Evolutionary conservation across 495 filamentous ascomycete species (phyloP).

Genomic region (Penicillium soppii): DNA sequence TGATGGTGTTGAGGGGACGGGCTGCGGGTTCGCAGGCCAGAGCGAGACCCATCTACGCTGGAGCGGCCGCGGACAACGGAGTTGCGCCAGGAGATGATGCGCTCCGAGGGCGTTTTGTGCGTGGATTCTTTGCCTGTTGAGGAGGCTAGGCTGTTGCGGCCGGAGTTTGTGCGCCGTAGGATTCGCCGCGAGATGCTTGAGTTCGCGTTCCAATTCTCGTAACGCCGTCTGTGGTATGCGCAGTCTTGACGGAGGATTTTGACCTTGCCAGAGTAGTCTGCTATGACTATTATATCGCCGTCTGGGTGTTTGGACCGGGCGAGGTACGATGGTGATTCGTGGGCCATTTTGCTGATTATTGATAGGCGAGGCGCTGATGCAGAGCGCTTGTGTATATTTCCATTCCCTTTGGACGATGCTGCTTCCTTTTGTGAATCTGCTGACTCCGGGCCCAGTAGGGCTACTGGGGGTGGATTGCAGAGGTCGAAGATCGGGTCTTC

Average conservation of each 20-base stretch:
- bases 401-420: slow-evolving; percentile 13
- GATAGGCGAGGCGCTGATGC: slow-evolving; percentile 25
- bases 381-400: slow-evolving; percentile 18
- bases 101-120: slow-evolving; percentile 67
- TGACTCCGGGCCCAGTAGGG: slow-evolving; percentile 69
- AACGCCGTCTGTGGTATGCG: slow-evolving; percentile 62
- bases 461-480: slow-evolving; percentile 93
- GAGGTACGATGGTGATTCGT: slow-evolving; percentile 68
- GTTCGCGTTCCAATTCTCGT: slow-evolving; percentile 53
- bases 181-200: slow-evolving; percentile 77
- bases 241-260: slow-evolving; percentile 96
- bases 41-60: slow-evolving; percentile 50
- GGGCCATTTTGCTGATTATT: slow-evolving; percentile 54
- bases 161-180: slow-evolving; percentile 66
- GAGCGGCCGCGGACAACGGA: slow-evolving; percentile 58
- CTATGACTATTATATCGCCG: slow-evolving; percentile 90
- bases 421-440: slow-evolving; percentile 36
- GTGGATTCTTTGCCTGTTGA: slow-evolving; percentile 45
- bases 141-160: slow-evolving; percentile 50
- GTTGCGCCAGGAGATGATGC: slow-evolving; percentile 91
- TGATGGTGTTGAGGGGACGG: slow-evolving; percentile 49
- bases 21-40: slow-evolving; percentile 46
- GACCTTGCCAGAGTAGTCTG: slow-evolving; percentile 83
- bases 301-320: slow-evolving; percentile 71
- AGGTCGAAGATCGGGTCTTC: slow-evolving; percentile 94